Evolutionary conservation across 768 basidiomycete species (phyloP), one percentile per base, ranked within the genome.

Genomic region (Lactarius indigo): DNA sequence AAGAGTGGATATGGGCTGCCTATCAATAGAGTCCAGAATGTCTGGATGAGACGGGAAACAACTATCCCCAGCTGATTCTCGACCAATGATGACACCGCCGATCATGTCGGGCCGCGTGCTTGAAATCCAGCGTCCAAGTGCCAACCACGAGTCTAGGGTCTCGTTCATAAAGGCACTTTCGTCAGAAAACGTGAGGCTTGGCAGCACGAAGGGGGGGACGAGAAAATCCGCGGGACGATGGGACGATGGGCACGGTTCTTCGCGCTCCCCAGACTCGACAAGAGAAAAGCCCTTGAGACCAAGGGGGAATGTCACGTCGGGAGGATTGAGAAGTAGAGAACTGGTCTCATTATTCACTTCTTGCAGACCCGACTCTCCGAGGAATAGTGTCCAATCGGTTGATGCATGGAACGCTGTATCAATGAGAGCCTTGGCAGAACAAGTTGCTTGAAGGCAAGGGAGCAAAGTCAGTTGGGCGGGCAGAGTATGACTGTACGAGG

Each of bases 201-300:
- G 82, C 35, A 84, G 69, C 7, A 87, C 76, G 67, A 90, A 85
- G 2, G 89, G 89, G 18, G 90, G 90, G 3, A 84, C 72, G 2
- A 91, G 76, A 73, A 83, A 85, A 4, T 77, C 73, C 3, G 83
- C 85, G 30, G 79, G 73, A 35, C 78, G 78, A 26, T 76, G 72
- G 9, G 68, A 65, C 0, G 72, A 71, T 10, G 81, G 26, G 58
- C 71, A 73, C 30, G 26, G 15, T 37, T 31, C 47, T 15, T 52
- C 37, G 8, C 42, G 64, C 17, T 23, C 50, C 47, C 57, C 37
- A 5, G 42, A n/a, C 18, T 10, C 54, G 61, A 57, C 33, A 28
- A 23, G 31, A 39, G 39, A 6, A 58, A 64, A 69, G 20, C 70
- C 70, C 31, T 50, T 64, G n/a, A 42, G 62, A 7, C 70, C 70